Conservation (phyloP, 2,329 filamentous ascomycete genomes). For the Fusarium pseudocircinatum region DNA sequence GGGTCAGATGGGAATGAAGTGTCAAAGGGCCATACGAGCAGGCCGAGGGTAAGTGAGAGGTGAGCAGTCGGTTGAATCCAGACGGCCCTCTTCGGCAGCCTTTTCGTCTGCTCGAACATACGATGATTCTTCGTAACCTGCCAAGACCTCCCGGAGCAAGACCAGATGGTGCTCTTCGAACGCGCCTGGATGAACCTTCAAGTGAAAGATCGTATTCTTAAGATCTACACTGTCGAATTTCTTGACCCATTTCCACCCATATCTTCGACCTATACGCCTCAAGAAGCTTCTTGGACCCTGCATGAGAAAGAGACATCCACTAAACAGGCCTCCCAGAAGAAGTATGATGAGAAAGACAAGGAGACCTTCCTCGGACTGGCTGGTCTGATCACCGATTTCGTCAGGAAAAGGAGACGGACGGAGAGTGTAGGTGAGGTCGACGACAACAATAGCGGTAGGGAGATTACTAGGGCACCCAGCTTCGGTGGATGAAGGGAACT, state of each 20-base stretch:
- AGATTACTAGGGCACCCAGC: neutral
- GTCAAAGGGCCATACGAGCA: neutral
- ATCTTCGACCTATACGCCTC: neutral
- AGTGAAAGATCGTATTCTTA: neutral
- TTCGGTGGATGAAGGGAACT: neutral
- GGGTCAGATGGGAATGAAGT: rapidly evolving
- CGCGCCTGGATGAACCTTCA: neutral
- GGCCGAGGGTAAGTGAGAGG: neutral
- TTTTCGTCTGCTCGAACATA: neutral
- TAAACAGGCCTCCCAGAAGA: neutral
- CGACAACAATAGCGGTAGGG: too few species aligned
- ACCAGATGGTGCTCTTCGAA: neutral
- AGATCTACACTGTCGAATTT: neutral
- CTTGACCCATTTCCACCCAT: neutral
- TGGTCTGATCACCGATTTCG: neutral
- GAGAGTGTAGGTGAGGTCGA: neutral
- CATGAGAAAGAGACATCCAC: neutral
- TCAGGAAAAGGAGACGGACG: neutral
- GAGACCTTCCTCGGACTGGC: neutral
- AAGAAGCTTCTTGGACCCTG: neutral
- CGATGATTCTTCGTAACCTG: neutral
- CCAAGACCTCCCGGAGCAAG: neutral
- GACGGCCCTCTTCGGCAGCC: neutral
- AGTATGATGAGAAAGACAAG: neutral
- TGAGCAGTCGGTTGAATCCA: neutral